Evolutionary conservation across 306 rosid genomes (phyloP).

Genomic region (Gastrolobium bilobum): DNA sequence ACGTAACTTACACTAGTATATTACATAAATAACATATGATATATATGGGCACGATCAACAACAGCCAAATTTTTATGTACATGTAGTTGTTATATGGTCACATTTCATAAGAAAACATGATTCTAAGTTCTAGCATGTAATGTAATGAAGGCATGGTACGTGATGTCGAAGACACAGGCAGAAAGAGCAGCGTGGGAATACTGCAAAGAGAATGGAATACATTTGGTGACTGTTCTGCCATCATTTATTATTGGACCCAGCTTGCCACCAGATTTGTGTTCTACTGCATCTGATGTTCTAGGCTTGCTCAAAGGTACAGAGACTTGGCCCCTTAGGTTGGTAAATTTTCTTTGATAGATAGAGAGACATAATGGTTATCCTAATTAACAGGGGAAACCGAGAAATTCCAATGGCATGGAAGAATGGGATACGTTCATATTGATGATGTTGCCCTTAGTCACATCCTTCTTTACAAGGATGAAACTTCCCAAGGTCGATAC

Average conservation of each 20-base stretch:
- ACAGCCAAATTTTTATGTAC: too few species aligned
- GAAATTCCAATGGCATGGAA: slow-evolving; percentile 73
- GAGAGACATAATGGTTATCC: not conserved
- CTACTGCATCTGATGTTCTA: slow-evolving; percentile 84
- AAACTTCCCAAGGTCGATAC: slow-evolving; percentile 70
- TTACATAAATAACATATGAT: too few species aligned
- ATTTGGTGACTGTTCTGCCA: slow-evolving; percentile 77
- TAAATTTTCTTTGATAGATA: not conserved
- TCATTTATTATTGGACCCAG: slow-evolving; percentile 76
- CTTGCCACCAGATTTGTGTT: slow-evolving; percentile 74
- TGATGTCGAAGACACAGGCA: slow-evolving; percentile 77
- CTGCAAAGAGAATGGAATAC: slow-evolving; percentile 72
- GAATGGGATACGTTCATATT: slow-evolving; percentile 87
- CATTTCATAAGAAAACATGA: not conserved
- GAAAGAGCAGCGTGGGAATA: slow-evolving; percentile 90
- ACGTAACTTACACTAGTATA: too few species aligned
- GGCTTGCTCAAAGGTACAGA: slow-evolving; percentile 75
- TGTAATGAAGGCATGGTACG: slow-evolving; percentile 74
- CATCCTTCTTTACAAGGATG: slow-evolving; percentile 70
- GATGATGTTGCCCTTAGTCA: slow-evolving; percentile 83
- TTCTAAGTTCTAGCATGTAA: not conserved
- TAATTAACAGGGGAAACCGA: slow-evolving; percentile 68
- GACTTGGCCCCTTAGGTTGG: not conserved
- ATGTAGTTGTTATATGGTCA: not conserved
- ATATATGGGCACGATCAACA: too few species aligned